A percentile compares a stretch with the other conserved stretches of the same genome.
Evolutionary conservation across 495 filamentous ascomycete species (phyloP).

Genomic region (Tuber microsphaerosporum): DNA sequence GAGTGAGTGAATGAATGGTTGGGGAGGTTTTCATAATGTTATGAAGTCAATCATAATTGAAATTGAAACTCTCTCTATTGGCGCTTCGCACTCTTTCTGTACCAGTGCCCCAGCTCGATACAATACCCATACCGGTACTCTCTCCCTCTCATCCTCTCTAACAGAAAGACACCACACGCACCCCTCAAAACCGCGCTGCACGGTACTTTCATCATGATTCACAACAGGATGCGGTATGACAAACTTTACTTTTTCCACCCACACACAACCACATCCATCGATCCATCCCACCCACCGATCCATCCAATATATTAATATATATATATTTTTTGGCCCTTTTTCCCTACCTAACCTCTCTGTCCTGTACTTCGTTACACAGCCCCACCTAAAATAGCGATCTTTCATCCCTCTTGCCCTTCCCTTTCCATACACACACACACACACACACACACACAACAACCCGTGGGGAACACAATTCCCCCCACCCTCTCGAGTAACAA

Average conservation of each 20-base stretch:
- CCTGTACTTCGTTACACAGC: not conserved
- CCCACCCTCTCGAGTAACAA: not conserved
- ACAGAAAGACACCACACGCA: not conserved
- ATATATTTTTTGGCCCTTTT: not conserved
- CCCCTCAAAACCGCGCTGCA: not conserved
- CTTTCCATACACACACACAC: not conserved
- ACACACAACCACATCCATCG: not conserved
- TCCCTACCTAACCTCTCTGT: not conserved
- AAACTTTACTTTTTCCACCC: constrained; percentile 5
- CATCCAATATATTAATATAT: not conserved
- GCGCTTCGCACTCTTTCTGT: no score
- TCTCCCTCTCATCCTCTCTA: not conserved
- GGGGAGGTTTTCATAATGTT: not conserved
- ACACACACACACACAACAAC: not conserved
- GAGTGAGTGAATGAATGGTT: not conserved
- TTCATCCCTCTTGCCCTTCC: not conserved
- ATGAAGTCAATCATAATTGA: no score
- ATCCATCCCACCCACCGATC: not conserved
- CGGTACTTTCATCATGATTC: constrained; percentile 5
- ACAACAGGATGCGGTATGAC: not conserved
- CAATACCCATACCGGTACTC: not conserved
- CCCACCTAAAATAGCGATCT: constrained; percentile 2
- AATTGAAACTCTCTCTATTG: no score
- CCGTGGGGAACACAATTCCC: not conserved
- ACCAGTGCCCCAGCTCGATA: no score